A percentile compares a stretch with the other conserved stretches of the same genome.
Evolutionary conservation across 1,284 basidiomycete species (phyloP).

Genomic region (Meripilus lineatus): DNA sequence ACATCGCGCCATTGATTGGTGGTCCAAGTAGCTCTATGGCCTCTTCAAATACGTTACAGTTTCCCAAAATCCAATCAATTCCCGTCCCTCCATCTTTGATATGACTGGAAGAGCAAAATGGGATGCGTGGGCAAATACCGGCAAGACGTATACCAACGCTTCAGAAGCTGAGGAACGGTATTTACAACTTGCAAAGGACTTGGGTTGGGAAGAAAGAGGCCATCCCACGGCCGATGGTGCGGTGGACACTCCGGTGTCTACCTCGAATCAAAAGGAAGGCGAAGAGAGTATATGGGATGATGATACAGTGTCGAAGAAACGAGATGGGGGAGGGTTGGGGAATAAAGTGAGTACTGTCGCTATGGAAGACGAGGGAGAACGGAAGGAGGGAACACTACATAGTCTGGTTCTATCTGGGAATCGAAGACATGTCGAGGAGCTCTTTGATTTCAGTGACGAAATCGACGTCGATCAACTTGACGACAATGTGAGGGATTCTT

Average conservation of each 20-base stretch:
- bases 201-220: conserved; percentile 71
- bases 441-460: conserved; percentile 39
- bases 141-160: conserved; percentile 42
- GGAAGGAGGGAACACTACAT: conserved; percentile 46
- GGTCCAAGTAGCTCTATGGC: conserved; percentile 69
- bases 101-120: conserved; percentile 80
- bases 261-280: conserved; percentile 9
- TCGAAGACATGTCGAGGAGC: conserved; percentile 36
- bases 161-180: conserved; percentile 54
- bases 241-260: conserved; percentile 7
- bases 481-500: conserved; percentile 54
- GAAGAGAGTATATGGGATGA: conserved; percentile 26
- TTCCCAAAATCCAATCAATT: conserved; percentile 44
- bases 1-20: conserved; percentile 9
- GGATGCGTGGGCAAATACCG: conserved; percentile 75
- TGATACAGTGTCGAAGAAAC: conserved; percentile 13
- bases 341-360: conserved; percentile 59
- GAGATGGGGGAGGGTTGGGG: conserved; percentile 50
- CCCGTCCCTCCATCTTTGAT: conserved; percentile 80
- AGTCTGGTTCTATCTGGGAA: conserved; percentile 61
- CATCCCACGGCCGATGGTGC: too few species aligned
- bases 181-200: conserved; percentile 58
- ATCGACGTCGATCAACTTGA: conserved; percentile 43
- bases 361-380: conserved; percentile 30
- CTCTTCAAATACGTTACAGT: conserved; percentile 77